Conservation (phyloP, 1,284 basidiomycete species). For the Austroboletus rostrupii region DNA sequence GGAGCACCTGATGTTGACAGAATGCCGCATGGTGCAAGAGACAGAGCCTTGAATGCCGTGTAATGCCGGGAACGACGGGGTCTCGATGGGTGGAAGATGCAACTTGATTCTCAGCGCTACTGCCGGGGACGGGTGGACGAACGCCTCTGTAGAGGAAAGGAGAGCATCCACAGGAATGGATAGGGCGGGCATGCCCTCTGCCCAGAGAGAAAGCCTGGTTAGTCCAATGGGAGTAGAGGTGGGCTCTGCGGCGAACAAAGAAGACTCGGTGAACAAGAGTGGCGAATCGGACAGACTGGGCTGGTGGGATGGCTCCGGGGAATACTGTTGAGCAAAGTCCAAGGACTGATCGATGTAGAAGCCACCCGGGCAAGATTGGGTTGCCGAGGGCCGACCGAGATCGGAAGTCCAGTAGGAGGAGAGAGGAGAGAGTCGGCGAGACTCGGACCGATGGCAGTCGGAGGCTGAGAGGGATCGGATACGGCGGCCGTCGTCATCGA, state of each 20-base stretch:
- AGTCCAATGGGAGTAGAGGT: slow-evolving; percentile 18
- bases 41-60: slow-evolving; percentile 63
- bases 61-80: slow-evolving; percentile 43
- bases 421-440: slow-evolving; percentile 32
- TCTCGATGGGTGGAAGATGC: slow-evolving; percentile 47
- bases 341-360: slow-evolving; percentile 26
- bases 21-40: slow-evolving; percentile 50
- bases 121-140: slow-evolving; percentile 20
- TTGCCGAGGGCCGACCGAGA: slow-evolving; percentile 23
- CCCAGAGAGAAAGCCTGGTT: slow-evolving; percentile 44
- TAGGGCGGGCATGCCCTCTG: slow-evolving; percentile 64
- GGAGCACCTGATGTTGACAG: slow-evolving; percentile 50
- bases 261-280: slow-evolving; percentile 29
- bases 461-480: slow-evolving; percentile 31
- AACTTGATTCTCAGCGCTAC: slow-evolving; percentile 47
- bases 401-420: slow-evolving; percentile 31
- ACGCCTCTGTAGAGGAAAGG: slow-evolving; percentile 29
- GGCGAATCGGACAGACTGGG: slow-evolving; percentile 30
- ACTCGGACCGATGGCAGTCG: slow-evolving; percentile 25
- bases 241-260: slow-evolving; percentile 29
- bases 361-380: slow-evolving; percentile 24
- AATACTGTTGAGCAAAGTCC: slow-evolving; percentile 20
- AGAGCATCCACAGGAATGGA: slow-evolving; percentile 37
- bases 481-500: slow-evolving; percentile 29
- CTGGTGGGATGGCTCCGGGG: slow-evolving; percentile 30